Evolutionary conservation across 2,329 filamentous ascomycete species (phyloP).

Genomic region (Paecilomyces dactylethromorphus): DNA sequence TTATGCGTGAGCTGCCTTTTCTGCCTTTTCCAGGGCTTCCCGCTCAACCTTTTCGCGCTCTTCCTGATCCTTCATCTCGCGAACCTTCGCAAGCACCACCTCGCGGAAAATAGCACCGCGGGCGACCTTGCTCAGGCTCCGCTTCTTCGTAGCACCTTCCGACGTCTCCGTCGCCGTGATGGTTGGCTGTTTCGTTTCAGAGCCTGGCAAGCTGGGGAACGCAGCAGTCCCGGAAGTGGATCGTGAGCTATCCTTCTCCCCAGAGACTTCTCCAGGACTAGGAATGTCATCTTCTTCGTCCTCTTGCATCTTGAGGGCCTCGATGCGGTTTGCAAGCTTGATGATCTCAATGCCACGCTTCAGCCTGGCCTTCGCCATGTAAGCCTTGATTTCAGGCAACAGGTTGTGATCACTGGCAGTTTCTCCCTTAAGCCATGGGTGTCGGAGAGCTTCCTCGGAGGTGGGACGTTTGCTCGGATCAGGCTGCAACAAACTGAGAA

Average conservation of each 20-base stretch:
- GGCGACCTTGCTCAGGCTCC: constrained; percentile 52
- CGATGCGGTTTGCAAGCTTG: constrained; percentile 92
- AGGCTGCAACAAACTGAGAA: constrained; percentile 71
- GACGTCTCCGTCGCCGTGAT: constrained; percentile 8
- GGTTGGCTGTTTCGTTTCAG: constrained; percentile 4
- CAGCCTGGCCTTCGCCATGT: constrained; percentile 85
- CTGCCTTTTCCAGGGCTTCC: constrained; percentile 43
- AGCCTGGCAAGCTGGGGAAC: constrained; percentile 17
- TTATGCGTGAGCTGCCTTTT: constrained; percentile 5
- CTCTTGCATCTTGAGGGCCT: constrained; percentile 86
- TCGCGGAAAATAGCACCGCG: constrained; percentile 81
- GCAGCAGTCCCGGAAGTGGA: constrained; percentile 15
- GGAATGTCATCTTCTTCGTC: constrained; percentile 70
- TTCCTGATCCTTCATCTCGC: constrained; percentile 83
- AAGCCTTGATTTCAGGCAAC: constrained; percentile 91
- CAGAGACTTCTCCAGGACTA: constrained; percentile 53
- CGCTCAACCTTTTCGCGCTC: constrained; percentile 63
- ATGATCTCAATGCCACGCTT: constrained; percentile 92
- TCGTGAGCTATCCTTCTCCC: constrained; percentile 17
- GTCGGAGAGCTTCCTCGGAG: constrained; percentile 72
- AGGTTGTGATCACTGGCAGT: constrained; percentile 93
- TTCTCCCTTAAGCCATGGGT: constrained; percentile 85
- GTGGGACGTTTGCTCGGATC: constrained; percentile 69
- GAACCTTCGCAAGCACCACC: constrained; percentile 87
- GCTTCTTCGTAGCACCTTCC: constrained; percentile 36